These are phyloP conservation scores for Aureobasidium sp. DNA, from an alignment of 2,329 filamentous ascomycete genomes.

Conservation along the genomic window DNA sequence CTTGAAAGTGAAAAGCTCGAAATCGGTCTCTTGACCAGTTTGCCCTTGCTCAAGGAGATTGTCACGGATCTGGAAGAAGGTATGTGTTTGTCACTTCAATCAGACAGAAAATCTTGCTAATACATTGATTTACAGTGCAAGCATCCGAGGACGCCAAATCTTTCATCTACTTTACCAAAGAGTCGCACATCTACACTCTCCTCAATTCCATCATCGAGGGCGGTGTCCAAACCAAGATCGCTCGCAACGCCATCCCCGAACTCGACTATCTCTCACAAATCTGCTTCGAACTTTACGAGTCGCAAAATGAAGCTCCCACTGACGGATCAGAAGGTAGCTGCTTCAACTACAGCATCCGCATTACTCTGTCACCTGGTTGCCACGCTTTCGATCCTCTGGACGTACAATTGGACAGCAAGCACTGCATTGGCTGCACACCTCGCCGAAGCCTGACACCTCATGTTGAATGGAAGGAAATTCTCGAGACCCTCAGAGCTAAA, in stretches of 20 bases:
- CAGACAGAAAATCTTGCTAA: neutral
- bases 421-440: conserved; percentile 93
- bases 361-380: conserved; percentile 90
- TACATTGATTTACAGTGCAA: conserved; percentile 52
- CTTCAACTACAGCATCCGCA: conserved; percentile 92
- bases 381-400: conserved; percentile 95
- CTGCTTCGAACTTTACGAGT: conserved; percentile 96
- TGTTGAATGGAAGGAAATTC: conserved; percentile 92
- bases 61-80: conserved; percentile 87
- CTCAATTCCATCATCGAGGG: conserved; percentile 97
- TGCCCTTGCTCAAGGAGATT: conserved; percentile 92
- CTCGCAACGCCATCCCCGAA: conserved; percentile 89
- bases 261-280: conserved; percentile 97
- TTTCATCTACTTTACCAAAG: conserved; percentile 99
- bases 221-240: conserved; percentile 94
- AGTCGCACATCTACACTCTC: conserved; percentile 96
- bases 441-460: conserved; percentile 83
- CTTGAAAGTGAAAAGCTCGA: conserved; percentile 95
- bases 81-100: neutral
- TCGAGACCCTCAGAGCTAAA: conserved; percentile 88
- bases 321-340: conserved; percentile 43
- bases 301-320: conserved; percentile 55
- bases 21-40: conserved; percentile 86
- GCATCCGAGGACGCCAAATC: conserved; percentile 89
- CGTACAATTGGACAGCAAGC: conserved; percentile 90